Conservation (phyloP, 2,329 filamentous ascomycete genomes). For the Pseudogymnoascus sp. region DNA sequence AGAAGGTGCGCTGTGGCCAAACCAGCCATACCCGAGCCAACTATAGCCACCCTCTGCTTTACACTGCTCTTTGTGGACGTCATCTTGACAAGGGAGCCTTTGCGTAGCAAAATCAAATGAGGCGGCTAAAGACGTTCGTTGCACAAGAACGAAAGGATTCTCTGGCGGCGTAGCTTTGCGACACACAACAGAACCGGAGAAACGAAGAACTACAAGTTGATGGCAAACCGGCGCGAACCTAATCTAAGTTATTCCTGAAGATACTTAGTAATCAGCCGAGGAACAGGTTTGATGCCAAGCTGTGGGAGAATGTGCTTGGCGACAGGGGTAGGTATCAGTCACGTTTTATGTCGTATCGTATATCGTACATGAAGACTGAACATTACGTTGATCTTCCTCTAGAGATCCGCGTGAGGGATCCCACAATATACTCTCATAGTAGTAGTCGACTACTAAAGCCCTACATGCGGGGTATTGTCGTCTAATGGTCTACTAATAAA, state of each 20-base stretch:
- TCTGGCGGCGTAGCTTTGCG: neutral
- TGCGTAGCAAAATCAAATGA: neutral
- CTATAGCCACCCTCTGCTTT: constrained; percentile 32
- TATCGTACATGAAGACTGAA: neutral
- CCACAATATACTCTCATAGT: neutral
- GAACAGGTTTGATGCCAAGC: neutral
- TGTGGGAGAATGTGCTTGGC: neutral
- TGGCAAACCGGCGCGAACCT: neutral
- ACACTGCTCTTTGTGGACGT: constrained; percentile 6
- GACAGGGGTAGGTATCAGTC: neutral
- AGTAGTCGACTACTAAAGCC: neutral
- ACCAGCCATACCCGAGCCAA: constrained; percentile 42
- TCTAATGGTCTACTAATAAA: neutral
- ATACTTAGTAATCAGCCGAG: neutral
- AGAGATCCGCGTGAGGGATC: neutral
- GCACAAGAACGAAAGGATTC: neutral
- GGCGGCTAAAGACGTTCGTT: neutral
- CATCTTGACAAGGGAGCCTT: constrained; percentile 1
- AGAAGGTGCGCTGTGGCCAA: constrained; percentile 38
- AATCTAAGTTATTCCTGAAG: neutral
- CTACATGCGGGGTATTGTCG: neutral
- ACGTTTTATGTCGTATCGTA: constrained; percentile 1
- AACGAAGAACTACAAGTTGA: neutral
- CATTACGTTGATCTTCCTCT: neutral
- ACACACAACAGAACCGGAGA: neutral